Base-by-base conservation (phyloP, 306 rosid species). In the Rosa rugosa region DNA sequence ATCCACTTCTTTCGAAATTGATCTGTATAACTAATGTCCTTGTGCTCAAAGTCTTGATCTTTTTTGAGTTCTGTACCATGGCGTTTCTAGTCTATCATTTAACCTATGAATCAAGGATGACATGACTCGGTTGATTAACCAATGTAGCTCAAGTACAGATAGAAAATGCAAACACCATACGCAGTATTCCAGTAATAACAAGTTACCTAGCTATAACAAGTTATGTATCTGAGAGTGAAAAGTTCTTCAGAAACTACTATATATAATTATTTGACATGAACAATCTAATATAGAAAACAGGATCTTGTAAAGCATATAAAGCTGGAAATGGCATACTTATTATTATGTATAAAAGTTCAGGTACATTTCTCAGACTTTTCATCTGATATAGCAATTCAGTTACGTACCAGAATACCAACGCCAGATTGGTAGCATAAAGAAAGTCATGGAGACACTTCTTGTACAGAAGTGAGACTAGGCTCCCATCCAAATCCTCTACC, bases 361-460 rank as follows among this genome's bases (percentile, higher is more conserved):
- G 38, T 50, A 27, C 27, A 75, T 75, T 50, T 75, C 11, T 27
- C 44, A 13, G 59, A 44, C 40, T 60, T 25, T 60, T 25, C 38
- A 22, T 75, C 62, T n/a, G 51, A 34, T 51, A n/a, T 50, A 76
- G 73, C 45, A 75, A 80, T 42, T 77, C 44, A 76, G 76, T 44
- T 45, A 41, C 80, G 51, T 16, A 59, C 77, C 67, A 31, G 74
- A 69, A 23, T 62, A 77, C 47, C 31, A 62, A 27, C 6, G 46
- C 34, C 45, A 62, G 71, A 34, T 45, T 22, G 51, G 41, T 44
- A 13, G 23, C 18, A 22, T 4, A 16, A 34, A 72, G 71, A 74
- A 59, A 54, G 69, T 90, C 86, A 90, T 25, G 89, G 90, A 83
- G 97, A 93, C 70, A 93, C 75, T 85, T 93, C 97, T 79, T 79